Evolutionary conservation across 116 monocot species (phyloP), one percentile per base, ranked within the genome.

Genomic region (Cymodocea nodosa): DNA sequence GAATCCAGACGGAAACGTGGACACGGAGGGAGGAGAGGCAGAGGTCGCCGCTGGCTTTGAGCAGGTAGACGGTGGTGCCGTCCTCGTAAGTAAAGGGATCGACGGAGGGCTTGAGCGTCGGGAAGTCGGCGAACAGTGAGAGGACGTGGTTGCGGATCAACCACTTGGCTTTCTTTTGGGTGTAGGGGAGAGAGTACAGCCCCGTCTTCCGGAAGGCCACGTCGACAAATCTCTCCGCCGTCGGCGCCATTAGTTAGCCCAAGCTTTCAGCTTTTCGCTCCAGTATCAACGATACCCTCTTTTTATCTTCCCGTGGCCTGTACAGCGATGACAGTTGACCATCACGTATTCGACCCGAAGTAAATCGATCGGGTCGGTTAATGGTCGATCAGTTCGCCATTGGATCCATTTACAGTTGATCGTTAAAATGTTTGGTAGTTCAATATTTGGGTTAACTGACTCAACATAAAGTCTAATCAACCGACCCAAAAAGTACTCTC

Each of bases 1-100:
- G 73, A 35, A 78, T 25, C 73, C 68, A 68, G 40, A 78, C 59
- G 40, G 68, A 63, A 34, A 73, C 10, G 16, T 50, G 40, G 50
- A 73, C 17, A 9, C 62, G 35, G 6, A 22, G 20, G 20, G 36
- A 23, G 22, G 71, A 6, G 24, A 66, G 15, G n/a, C 23, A 23
- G 68, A 73, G 73, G 63, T 19, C 16, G 20, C 73, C 78, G 30
- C 6, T 19, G 50, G 63, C 68, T 35, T 49, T 48, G 37, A 69
- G 62, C 18, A 78, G 73, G 36, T 49, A 48, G 12, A 59, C 25
- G 22, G 54, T 73, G 55, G 17, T 59, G 34, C 73, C 64, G 25
- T 65, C 68, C n/a, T 73, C 50, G 59, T 50, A 44, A 12, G 63
- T 50, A 50, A 69, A 68, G 50, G 62, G 16, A 3, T 34, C 68